A percentile compares a stretch with the other conserved stretches of the same genome.
phyloP scores from a whole-genome alignment of 176 grass and related monocot genomes.

The Urochloa ruziziensis region DNA sequence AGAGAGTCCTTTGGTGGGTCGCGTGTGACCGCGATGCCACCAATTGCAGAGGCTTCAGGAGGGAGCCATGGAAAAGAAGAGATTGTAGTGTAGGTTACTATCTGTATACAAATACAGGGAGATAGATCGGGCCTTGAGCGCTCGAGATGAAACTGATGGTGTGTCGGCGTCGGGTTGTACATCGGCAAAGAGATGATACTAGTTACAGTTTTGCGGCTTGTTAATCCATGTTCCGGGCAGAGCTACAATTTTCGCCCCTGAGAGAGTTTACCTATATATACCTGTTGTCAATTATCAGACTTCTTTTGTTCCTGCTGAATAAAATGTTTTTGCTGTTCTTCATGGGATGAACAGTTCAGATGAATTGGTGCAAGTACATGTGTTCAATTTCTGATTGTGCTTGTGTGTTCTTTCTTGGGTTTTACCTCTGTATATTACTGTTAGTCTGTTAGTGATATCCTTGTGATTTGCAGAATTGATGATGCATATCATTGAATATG shows the following conservation, averaged over 20 bases:
- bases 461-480: too few species aligned
- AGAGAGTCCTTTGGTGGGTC: background rate
- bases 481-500: background rate
- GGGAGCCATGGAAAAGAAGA: background rate
- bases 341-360: background rate
- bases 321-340: conserved; percentile 14
- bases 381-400: background rate
- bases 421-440: background rate
- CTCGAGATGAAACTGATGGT: conserved; percentile 28
- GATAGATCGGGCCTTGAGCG: conserved; percentile 45
- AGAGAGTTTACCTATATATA: conserved; percentile 26
- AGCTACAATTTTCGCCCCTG: conserved; percentile 65
- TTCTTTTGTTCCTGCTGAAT: background rate
- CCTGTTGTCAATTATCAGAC: background rate
- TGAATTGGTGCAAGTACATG: background rate
- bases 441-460: too few species aligned
- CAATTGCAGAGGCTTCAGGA: background rate
- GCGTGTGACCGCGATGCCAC: background rate
- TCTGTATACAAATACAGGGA: conserved; percentile 40
- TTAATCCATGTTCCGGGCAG: conserved; percentile 56
- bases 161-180: conserved; percentile 27
- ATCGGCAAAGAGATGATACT: conserved; percentile 40
- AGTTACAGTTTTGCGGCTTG: conserved; percentile 51
- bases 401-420: background rate
- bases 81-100: conserved; percentile 27